Evolutionary conservation across 2,329 filamentous ascomycete species (phyloP).

Genomic region (Neofusicoccum sp.): DNA sequence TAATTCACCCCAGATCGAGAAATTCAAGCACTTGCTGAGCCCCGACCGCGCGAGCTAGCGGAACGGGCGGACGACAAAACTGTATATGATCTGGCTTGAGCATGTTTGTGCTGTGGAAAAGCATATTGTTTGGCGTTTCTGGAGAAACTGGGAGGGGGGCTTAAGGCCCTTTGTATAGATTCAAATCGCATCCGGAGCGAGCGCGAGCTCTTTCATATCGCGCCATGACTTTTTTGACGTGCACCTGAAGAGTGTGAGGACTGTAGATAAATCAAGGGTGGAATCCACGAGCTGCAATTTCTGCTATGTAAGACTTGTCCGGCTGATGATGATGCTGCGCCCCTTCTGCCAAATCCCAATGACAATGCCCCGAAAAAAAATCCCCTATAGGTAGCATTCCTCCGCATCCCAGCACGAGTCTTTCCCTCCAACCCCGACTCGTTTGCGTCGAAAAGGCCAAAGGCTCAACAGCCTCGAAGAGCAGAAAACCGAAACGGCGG

Average conservation of each 20-base stretch:
- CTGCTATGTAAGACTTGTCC: constrained; percentile 9
- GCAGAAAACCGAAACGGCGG: background rate
- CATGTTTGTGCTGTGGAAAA: constrained; percentile 1
- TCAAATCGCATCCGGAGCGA: background rate
- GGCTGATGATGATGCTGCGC: constrained; percentile 13
- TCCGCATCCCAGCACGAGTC: constrained; percentile 5
- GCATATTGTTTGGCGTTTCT: background rate
- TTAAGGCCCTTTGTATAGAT: constrained; percentile 5
- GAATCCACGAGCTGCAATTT: background rate
- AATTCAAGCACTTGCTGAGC: constrained; percentile 56
- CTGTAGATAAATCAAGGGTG: background rate
- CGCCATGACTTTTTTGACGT: background rate
- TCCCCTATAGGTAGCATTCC: background rate
- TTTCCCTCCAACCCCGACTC: background rate
- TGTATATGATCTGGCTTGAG: constrained; percentile 8
- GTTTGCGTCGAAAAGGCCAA: background rate
- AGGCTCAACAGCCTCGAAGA: background rate
- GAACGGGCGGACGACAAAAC: background rate
- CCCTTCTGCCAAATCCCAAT: background rate
- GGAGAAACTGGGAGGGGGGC: constrained; percentile 7
- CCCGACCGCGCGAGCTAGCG: constrained; percentile 20
- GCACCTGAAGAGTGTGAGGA: background rate
- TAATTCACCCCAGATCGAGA: constrained; percentile 48
- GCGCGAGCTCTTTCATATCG: constrained; percentile 3
- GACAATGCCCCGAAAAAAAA: background rate